Evolutionary conservation across 225 moss, liverwort and hornwort species (phyloP).

Genomic region (Rhytidiadelphus loreus): DNA sequence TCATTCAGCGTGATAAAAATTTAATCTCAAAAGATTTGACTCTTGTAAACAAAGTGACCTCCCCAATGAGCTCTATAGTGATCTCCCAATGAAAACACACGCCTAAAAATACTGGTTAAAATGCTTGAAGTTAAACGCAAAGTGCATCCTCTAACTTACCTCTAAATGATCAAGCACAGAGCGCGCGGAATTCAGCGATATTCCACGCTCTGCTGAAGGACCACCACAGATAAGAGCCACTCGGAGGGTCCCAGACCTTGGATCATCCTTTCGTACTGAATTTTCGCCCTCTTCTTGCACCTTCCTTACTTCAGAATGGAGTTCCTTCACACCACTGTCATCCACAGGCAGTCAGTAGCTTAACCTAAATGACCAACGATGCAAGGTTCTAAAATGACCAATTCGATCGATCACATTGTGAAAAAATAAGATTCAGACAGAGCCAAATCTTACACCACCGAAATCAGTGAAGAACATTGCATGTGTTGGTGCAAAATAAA

Average conservation of each 20-base stretch:
- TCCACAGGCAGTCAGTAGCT: not conserved
- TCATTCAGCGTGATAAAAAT: not conserved
- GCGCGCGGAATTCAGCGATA: conserved; percentile 91
- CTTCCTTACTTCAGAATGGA: not conserved
- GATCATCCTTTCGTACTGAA: not conserved
- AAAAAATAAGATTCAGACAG: not conserved
- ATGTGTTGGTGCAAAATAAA: not conserved
- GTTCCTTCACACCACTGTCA: conserved; percentile 18
- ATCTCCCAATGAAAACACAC: not conserved
- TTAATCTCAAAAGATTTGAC: not conserved
- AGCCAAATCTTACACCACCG: not conserved
- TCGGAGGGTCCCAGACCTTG: conserved; percentile 25
- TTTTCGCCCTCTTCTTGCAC: not conserved
- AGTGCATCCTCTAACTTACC: conserved; percentile 11
- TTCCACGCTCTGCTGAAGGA: conserved; percentile 87
- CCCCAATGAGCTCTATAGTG: not conserved
- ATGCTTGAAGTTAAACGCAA: not conserved
- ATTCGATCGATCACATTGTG: not conserved
- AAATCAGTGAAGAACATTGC: not conserved
- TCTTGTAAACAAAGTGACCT: not conserved
- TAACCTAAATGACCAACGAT: not conserved
- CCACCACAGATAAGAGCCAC: conserved; percentile 88
- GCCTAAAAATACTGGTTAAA: not conserved
- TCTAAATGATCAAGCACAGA: conserved; percentile 85
- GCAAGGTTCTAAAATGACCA: not conserved